Evolutionary conservation across 2,329 filamentous ascomycete species (phyloP), one percentile per base, ranked within the genome.

Genomic region (Alternaria ventricosa): DNA sequence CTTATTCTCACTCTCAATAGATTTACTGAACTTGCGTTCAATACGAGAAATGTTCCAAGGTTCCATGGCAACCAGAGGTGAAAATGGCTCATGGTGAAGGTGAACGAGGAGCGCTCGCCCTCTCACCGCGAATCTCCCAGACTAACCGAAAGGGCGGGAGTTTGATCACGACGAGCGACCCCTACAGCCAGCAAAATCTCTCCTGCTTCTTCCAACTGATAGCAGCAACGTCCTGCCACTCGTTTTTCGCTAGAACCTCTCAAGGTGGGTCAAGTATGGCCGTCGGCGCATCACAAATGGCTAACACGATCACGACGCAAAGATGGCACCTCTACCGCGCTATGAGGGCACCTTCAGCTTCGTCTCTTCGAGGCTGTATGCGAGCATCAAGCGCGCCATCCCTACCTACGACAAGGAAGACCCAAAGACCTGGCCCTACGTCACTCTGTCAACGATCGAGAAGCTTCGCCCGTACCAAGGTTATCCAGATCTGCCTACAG

Each of bases 341-440:
- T 63, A 60, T 5, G 9, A 55, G 15, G 56, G 50, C 6, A 54
- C 60, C 2, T 63, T 63, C n/a, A 60, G 60, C 20, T 63, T 60
- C n/a, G 28, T 45, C 4, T 44, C 60, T 5, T 60, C 56, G 2
- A 27, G 36, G 23, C 6, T 63, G 6, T 25, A 60, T 2, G 33
- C 9, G 2, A 55, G 50, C n/a, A 49, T 60, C 25, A 50, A 45
- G 25, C 36, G 30, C 12, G 13, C 15, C 8, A 1, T 55, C 6
- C 49, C 49, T 11, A 20, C n/a, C 6, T 63, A 63, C 5, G n/a
- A 59, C 3, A n/a, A 55, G 3, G 20, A 45, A 6, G 60, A 63
- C 2, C 60, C 54, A 1, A 60, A 60, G 9, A 63, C 56, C 30
- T 63, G 60, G 60, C 60, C 60, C 1, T 63, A 55, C 3, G 44